Percentiles rank a stretch among this genome's conserved stretches.
Evolutionary conservation across 352 stramenopile species (phyloP).

Genomic region (Phytophthora cactorum): DNA sequence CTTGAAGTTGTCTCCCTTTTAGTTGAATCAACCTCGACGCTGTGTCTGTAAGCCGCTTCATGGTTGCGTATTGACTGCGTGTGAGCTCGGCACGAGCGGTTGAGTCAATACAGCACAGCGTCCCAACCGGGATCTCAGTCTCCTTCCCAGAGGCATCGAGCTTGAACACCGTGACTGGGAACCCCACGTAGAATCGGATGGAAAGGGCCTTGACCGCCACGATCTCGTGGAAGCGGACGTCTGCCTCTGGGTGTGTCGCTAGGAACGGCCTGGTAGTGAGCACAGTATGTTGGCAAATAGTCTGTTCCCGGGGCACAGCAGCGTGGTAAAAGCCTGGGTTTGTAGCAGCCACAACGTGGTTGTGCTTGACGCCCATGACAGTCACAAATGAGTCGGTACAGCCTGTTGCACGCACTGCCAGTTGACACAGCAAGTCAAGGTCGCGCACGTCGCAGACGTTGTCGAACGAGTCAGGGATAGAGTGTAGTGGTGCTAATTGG

Average conservation of each 20-base stretch:
- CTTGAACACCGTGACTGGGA: slow-evolving; percentile 33
- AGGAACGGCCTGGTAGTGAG: slow-evolving; percentile 39
- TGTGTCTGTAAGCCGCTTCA: slow-evolving; percentile 37
- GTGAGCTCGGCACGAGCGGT: slow-evolving; percentile 37
- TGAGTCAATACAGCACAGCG: slow-evolving; percentile 46
- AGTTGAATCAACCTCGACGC: slow-evolving; percentile 41
- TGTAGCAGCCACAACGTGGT: slow-evolving; percentile 39
- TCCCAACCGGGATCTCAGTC: slow-evolving; percentile 42
- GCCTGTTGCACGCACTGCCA: slow-evolving; percentile 32
- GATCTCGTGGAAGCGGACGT: slow-evolving; percentile 47
- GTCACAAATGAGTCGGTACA: slow-evolving; percentile 39
- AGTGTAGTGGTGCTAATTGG: slow-evolving; percentile 26
- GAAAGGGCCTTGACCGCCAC: slow-evolving; percentile 13
- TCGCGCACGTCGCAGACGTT: slow-evolving; percentile 29
- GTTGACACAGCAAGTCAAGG: slow-evolving; percentile 38
- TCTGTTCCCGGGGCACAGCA: slow-evolving; percentile 36
- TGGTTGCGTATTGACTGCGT: slow-evolving; percentile 41
- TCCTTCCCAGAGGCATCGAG: not conserved
- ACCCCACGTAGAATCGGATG: slow-evolving; percentile 47
- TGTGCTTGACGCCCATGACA: slow-evolving; percentile 39
- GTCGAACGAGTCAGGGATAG: slow-evolving; percentile 16
- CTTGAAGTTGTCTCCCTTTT: slow-evolving; percentile 29
- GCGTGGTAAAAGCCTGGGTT: slow-evolving; percentile 29
- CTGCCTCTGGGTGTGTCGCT: slow-evolving; percentile 35
- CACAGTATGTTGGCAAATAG: slow-evolving; percentile 47